Evolutionary conservation across 2,329 filamentous ascomycete genomes (phyloP).

Genomic region (Cladosporium velox): DNA sequence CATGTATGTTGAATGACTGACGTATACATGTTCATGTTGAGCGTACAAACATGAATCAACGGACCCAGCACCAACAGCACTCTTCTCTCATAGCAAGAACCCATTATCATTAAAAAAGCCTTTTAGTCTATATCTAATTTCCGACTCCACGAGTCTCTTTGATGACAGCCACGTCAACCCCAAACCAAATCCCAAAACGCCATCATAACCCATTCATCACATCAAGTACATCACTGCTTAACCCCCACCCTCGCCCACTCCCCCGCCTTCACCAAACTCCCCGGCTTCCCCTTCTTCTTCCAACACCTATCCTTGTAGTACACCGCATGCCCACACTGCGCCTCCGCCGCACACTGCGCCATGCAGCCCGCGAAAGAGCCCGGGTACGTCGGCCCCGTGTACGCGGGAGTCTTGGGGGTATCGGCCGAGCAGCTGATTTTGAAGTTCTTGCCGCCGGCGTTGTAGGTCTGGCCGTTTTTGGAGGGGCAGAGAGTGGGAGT

Average conservation of each 20-base stretch:
- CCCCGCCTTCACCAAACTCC: constrained; percentile 2
- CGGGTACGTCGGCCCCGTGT: constrained; percentile 7
- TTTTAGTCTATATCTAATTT: neutral
- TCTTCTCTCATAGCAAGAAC: neutral
- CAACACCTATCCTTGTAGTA: constrained; percentile 14
- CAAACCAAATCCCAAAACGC: neutral
- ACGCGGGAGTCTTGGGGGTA: constrained; percentile 1
- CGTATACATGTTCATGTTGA: neutral
- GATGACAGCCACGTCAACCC: neutral
- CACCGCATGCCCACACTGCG: constrained; percentile 15
- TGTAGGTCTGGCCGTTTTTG: constrained; percentile 5
- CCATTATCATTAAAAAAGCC: neutral
- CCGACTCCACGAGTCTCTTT: neutral
- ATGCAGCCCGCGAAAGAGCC: constrained; percentile 8
- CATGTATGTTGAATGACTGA: too few relatives aligned
- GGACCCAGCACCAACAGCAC: too few relatives aligned
- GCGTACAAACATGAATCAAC: fast-evolving
- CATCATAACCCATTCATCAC: neutral
- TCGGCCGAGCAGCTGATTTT: constrained; percentile 14
- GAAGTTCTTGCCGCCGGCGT: neutral
- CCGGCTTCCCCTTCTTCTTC: constrained; percentile 18
- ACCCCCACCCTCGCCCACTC: constrained; percentile 9
- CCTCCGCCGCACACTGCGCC: constrained; percentile 5
- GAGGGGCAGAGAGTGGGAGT: neutral
- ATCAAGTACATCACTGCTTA: neutral